Evolutionary conservation across 192 early-diverging fungal genomes (phyloP), one percentile per base, ranked within the genome.

Genomic region (Fimicolochytrium jonesii): DNA sequence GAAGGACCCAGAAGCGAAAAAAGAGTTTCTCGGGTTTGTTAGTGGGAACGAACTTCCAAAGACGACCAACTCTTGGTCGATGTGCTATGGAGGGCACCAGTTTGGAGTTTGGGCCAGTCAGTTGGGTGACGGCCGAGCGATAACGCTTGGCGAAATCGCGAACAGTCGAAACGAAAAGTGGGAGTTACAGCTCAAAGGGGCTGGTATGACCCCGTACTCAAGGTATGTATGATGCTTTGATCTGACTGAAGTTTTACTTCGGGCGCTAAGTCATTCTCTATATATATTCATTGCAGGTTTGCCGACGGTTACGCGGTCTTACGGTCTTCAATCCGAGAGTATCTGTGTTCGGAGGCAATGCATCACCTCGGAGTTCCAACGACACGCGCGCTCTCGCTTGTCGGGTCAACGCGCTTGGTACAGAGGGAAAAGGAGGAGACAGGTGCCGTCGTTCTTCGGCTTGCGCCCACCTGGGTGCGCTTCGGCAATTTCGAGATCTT

Each of bases 401-500:
- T 92, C 0, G 82, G 75, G 2, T 87, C 88, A 0, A 26, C 52
- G 15, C 77, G 80, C 2, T 52, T 62, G 20, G 89, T 93, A 0
- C 61, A 77, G 47, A 79, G 90, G 34, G 86, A 89, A 42, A 61
- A 68, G 3, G 70, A 66, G 4, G 92, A 95, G 65, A 71, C 70
- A 1, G 89, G 91, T 17, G 91, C 91, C 2, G 71, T 94, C 7
- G 87, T 92, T 1, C 75, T 78, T 2, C 82, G 93, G 17, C 65
- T 90, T 20, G 68, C 71, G 15, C 70, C 89, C 0, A 83, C 83
- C 32, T 95, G 90, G 90, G 72, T 95, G 28, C 82, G 93, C 10
- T 90, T 95, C 66, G 93, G 93, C 18, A 87, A 77, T 22, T 94
- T 95, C 62, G 93, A 95, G 61, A 74, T 93, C 42, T 88, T 87